Evolutionary conservation across 352 stramenopile genomes (phyloP).

Genomic region (Pythium vanterpoolii): DNA sequence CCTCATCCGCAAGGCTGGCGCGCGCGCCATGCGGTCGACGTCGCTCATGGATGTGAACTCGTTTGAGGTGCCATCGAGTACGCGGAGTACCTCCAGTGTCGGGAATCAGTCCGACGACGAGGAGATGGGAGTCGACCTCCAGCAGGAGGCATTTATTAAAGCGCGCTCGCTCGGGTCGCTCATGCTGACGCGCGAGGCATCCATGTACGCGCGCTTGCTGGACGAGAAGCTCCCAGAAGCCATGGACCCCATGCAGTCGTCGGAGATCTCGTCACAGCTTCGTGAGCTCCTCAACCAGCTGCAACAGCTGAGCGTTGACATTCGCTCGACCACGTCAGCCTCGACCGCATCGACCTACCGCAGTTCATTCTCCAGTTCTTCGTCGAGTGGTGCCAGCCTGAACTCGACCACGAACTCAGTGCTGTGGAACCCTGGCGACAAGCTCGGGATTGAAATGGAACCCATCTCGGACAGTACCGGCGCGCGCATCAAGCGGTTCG

Average conservation of each 20-base stretch:
- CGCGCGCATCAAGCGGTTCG: slow-evolving; percentile 62
- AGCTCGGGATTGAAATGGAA: slow-evolving; percentile 67
- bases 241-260: slow-evolving; percentile 46
- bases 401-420: slow-evolving; percentile 37
- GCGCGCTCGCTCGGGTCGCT: slow-evolving; percentile 46
- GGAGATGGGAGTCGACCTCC: slow-evolving; percentile 14
- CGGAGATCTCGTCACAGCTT: slow-evolving; percentile 62
- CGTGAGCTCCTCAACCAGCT: slow-evolving; percentile 69
- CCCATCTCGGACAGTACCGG: slow-evolving; percentile 42
- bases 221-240: slow-evolving; percentile 31
- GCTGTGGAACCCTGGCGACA: slow-evolving; percentile 74
- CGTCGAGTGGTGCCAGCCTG: slow-evolving; percentile 26
- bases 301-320: slow-evolving; percentile 65
- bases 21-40: slow-evolving; percentile 33
- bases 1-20: slow-evolving; percentile 61
- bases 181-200: slow-evolving; percentile 32
- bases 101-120: slow-evolving; percentile 23
- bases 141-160: slow-evolving; percentile 41
- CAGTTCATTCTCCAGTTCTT: slow-evolving; percentile 71
- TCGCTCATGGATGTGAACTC: slow-evolving; percentile 32
- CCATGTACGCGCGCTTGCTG: slow-evolving; percentile 39
- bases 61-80: slow-evolving; percentile 22
- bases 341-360: slow-evolving; percentile 57
- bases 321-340: slow-evolving; percentile 49
- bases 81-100: slow-evolving; percentile 4